Evolutionary conservation across 352 stramenopile genomes (phyloP), one percentile per base, ranked within the genome.

Genomic region (Phytophthora pluvialis): DNA sequence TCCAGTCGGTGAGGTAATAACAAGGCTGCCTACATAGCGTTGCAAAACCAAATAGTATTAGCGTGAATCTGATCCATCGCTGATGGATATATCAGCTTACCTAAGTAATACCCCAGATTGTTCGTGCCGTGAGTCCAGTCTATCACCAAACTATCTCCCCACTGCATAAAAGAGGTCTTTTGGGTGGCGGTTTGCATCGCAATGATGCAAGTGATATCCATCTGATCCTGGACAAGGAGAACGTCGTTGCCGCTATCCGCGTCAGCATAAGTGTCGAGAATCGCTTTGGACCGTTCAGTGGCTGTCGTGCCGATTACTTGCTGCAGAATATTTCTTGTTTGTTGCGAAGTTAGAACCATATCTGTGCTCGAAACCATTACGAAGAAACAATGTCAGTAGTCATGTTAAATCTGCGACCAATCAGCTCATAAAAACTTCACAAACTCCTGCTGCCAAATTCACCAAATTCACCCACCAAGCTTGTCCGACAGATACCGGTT

Each of bases 1-100:
- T 1, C 68, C 62, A 12, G 63, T 72, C 1, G 67, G 18, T 16
- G 50, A 47, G 0, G 60, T 71, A 18, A 61, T 33, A n/a, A 75
- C 40, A 11, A 49, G 18, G 33, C 36, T 58, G 13, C 50, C 48
- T 55, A 18, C n/a, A 31, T 38, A 40, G 0, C 31, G 3, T 21
- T 5, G 28, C 13, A 9, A 12, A 12, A 39, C 1, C 6, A 35
- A 25, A 46, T 46, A 46, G n/a, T 6, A 9, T 46, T 29, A 25
- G 15, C 1, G 6, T 46, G 7, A 46, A 13, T 15, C 2, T 8
- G 6, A 46, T 29, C 40, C 16, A 7, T 46, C n/a, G 4, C n/a
- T 29, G n/a, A 13, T 51, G 5, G 15, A 36, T 26, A 33, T 0
- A 38, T 13, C 2, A 33, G 5, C 50, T 6, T 58, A 55, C 47